A percentile compares a stretch with the other conserved stretches of the same genome.
Evolutionary conservation across 257 asterid species (phyloP).

Genomic region (Rauvolfia tetraphylla): DNA sequence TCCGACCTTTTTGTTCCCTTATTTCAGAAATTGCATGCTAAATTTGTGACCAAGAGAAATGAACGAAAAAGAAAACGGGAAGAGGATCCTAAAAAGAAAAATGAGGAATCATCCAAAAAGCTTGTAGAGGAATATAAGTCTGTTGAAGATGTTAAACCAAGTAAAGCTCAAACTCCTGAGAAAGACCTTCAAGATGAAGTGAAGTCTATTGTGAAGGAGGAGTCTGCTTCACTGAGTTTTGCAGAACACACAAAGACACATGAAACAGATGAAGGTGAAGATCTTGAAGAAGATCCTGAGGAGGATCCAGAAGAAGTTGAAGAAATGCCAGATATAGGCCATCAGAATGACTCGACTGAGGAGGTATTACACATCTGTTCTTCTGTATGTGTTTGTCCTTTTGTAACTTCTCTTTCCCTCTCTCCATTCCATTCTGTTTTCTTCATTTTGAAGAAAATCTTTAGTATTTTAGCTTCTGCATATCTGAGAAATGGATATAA

Average conservation of each 20-base stretch:
- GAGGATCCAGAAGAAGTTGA: slow-evolving; percentile 54
- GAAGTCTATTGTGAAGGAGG: slow-evolving; percentile 36
- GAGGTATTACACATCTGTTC: slow-evolving; percentile 37
- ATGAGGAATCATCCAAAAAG: slow-evolving; percentile 50
- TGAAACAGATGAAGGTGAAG: slow-evolving; percentile 35
- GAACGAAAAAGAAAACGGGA: slow-evolving; percentile 73
- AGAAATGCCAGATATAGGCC: slow-evolving; percentile 50
- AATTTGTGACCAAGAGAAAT: slow-evolving; percentile 53
- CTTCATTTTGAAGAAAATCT: not conserved
- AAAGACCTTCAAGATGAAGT: slow-evolving; percentile 27
- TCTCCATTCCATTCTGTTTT: not conserved
- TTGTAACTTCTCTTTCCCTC: not conserved
- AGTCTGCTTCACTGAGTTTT: slow-evolving; percentile 18
- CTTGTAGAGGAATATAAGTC: slow-evolving; percentile 43
- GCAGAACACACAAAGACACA: slow-evolving; percentile 33
- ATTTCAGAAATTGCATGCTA: slow-evolving; percentile 56
- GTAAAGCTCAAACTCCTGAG: slow-evolving; percentile 19
- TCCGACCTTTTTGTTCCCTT: slow-evolving; percentile 6
- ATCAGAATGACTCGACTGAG: slow-evolving; percentile 33
- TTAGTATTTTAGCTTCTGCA: not conserved
- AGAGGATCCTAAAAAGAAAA: slow-evolving; percentile 44
- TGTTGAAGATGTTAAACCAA: slow-evolving; percentile 32
- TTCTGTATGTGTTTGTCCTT: not conserved
- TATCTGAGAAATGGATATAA: not conserved
- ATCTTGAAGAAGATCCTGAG: slow-evolving; percentile 55